A percentile compares a stretch with the other conserved stretches of the same genome.
Conservation (phyloP, 257 asterid genomes). For the Nicotiana knightiana region DNA sequence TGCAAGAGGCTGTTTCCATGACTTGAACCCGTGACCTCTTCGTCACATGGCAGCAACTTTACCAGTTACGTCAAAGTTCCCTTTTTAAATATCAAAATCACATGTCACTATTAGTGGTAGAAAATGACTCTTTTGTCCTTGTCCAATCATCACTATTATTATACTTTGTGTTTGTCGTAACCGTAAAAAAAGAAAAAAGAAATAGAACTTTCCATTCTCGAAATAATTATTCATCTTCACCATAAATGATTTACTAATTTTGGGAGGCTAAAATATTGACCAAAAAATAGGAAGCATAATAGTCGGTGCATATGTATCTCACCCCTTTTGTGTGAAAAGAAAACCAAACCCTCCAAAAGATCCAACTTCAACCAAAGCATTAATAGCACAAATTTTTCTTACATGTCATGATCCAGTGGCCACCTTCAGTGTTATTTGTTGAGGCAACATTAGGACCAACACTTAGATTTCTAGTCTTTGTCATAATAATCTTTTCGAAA, state of each 20-base stretch:
- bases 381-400: neutral
- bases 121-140: too few relatives aligned
- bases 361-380: neutral
- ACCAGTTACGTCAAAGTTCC: too few relatives aligned
- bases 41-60: too few relatives aligned
- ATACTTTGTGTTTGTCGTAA: too few relatives aligned
- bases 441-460: slow-evolving; percentile 1
- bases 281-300: neutral
- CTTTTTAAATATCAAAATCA: neutral
- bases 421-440: neutral
- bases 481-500: neutral
- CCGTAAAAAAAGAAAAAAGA: too few relatives aligned
- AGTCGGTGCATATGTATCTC: slow-evolving; percentile 1
- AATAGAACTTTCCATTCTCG: neutral
- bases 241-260: neutral
- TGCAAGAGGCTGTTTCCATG: too few relatives aligned
- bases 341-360: neutral
- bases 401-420: neutral
- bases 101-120: too few relatives aligned
- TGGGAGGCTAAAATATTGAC: neutral
- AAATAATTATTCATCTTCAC: neutral
- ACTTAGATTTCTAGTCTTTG: neutral
- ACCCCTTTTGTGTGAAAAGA: neutral
- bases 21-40: too few relatives aligned
- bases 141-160: too few relatives aligned